These are phyloP conservation scores for Cladosporium velox DNA, from an alignment of 2,329 filamentous ascomycete species.

Conservation along the genomic window DNA sequence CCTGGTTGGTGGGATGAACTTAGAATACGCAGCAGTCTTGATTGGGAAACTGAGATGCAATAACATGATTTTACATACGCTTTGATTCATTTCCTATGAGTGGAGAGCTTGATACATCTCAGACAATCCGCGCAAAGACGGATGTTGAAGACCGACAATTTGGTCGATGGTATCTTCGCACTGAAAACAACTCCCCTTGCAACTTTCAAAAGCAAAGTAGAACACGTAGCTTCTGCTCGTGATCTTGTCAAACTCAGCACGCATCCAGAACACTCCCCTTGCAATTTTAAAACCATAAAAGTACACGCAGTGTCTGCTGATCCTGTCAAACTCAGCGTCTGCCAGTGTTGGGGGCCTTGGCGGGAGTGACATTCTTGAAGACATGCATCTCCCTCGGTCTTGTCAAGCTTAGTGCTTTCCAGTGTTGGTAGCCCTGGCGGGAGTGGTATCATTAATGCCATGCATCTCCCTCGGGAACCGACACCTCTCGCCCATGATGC, in stretches of 20 bases:
- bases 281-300: not conserved
- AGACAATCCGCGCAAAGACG: not conserved
- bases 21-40: not conserved
- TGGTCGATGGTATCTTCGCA: not conserved
- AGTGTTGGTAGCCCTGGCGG: not conserved
- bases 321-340: not conserved
- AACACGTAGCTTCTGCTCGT: not conserved
- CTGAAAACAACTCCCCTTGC: not conserved
- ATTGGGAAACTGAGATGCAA: not conserved
- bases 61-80: not conserved
- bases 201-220: not conserved
- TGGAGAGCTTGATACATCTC: not conserved
- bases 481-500: slow-evolving; percentile 60
- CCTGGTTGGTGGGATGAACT: not conserved
- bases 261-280: not conserved
- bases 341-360: not conserved
- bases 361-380: slow-evolving; percentile 48
- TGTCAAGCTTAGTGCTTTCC: not conserved
- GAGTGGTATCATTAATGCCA: slow-evolving; percentile 52
- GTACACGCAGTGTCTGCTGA: not conserved
- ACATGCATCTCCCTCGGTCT: slow-evolving; percentile 50
- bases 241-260: not conserved
- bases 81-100: not conserved
- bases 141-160: not conserved
- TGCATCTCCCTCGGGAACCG: slow-evolving; percentile 61